Evolutionary conservation across 176 grass and related monocot species (phyloP).

Genomic region (Alloteropsis semialata): DNA sequence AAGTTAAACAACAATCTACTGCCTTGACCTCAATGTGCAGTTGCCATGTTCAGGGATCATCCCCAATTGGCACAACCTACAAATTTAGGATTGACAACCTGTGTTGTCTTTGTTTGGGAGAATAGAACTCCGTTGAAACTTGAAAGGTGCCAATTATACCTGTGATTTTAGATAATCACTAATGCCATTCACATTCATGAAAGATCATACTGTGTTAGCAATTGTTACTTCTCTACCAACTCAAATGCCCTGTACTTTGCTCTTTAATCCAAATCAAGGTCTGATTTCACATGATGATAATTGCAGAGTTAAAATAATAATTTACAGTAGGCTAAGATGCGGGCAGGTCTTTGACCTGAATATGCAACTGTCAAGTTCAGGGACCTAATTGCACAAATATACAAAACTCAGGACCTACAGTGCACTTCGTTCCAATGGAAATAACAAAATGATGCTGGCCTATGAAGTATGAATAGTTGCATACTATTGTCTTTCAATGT

Average conservation of each 20-base stretch:
- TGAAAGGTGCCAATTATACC: background rate
- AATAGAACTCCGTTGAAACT: background rate
- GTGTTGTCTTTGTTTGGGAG: background rate
- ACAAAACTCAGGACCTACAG: background rate
- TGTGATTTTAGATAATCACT: background rate
- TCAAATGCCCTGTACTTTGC: background rate
- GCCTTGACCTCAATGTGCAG: background rate
- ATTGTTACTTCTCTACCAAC: background rate
- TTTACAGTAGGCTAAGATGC: background rate
- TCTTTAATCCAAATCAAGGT: background rate
- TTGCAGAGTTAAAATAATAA: background rate
- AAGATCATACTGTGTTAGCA: slow-evolving; percentile 6
- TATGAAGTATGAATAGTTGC: background rate
- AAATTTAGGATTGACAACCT: background rate
- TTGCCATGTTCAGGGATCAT: background rate
- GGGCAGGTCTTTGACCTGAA: background rate
- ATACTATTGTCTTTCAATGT: background rate
- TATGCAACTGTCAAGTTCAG: background rate
- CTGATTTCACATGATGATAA: background rate
- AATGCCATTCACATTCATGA: background rate
- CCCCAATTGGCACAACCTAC: background rate
- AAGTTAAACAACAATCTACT: background rate
- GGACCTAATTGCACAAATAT: background rate
- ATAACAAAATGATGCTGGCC: background rate
- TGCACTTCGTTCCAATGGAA: background rate